Evolutionary conservation across 805 yeast genomes (phyloP), one percentile per base, ranked within the genome.

Genomic region (Metschnikowia corniflorae): DNA sequence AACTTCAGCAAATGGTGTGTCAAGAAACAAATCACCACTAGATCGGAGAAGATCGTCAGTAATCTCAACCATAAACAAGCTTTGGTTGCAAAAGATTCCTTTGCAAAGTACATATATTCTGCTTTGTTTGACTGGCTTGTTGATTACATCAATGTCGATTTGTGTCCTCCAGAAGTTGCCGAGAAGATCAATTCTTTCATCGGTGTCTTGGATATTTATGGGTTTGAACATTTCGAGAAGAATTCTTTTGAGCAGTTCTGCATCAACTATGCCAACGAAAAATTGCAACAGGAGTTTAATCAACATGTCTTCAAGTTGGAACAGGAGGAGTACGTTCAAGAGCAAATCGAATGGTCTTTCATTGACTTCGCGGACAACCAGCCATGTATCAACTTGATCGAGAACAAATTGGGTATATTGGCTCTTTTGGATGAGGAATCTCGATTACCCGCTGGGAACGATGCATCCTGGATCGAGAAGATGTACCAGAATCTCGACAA

Each of bases 221-320:
- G 98, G 16, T 91, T 91, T 60, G 98, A 91, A 63, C 97, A 91
- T 63, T 91, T 91, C 59, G 89, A 86, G 49, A 80, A 77, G 53
- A 91, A 91, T 65, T 88, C 96, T 7, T 91, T 91, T 55, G 98
- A 91, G 65, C 98, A 91, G 63, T 91, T 91, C 63, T 91, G 98
- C 69, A 89, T 89, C 64, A 89, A 89, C 61, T 89, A 89, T 60
- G 96, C 97, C 29, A 89, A 89, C 63, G 98, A 91, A 68, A 91
- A 91, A 64, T 73, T 91, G 52, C 97, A 91, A 64, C 97, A 91
- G 63, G 97, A 91, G 61, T 91, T 91, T 64, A 91, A 89, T 54
- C 97, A 88, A 68, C 97, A 91, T 55, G 97, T 91, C 36, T 91
- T 91, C 76, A 91, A 91, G 58, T 74, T 93, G 44, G 98, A 91